Conservation (phyloP, 1,139 yeast species). For the Pichia sp. region DNA sequence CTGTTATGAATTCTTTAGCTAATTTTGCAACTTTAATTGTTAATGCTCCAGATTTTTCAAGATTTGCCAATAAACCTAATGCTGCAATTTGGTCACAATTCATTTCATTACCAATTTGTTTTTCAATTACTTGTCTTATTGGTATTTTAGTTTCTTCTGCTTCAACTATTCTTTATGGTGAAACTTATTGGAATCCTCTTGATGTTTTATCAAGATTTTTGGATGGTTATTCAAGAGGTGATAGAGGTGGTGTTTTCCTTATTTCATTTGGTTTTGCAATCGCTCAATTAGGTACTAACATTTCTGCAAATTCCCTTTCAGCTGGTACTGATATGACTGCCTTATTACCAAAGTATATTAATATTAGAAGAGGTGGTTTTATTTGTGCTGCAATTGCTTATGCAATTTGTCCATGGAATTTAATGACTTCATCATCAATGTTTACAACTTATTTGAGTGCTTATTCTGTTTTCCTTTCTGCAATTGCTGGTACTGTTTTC, state of each 20-base stretch:
- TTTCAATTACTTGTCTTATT: conserved; percentile 73
- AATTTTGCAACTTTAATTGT: conserved; percentile 82
- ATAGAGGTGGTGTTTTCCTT: conserved; percentile 83
- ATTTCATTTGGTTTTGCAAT: conserved; percentile 71
- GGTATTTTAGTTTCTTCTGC: conserved; percentile 87
- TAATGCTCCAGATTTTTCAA: conserved; percentile 85
- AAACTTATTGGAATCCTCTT: conserved; percentile 78
- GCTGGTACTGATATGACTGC: conserved; percentile 95
- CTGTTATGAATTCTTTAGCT: conserved; percentile 72
- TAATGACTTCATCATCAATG: conserved; percentile 63
- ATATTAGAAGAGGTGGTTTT: conserved; percentile 77
- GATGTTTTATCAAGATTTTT: conserved; percentile 66
- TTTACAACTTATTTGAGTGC: conserved; percentile 83
- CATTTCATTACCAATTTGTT: conserved; percentile 66
- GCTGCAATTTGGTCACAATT: conserved; percentile 50
- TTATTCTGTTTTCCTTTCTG: conserved; percentile 77
- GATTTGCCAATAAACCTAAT: conserved; percentile 58
- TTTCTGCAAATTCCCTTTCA: conserved; percentile 81
- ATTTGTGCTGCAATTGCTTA: conserved; percentile 75
- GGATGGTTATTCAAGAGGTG: conserved; percentile 53
- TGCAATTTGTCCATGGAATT: conserved; percentile 84
- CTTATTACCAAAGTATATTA: conserved; percentile 66
- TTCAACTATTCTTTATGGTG: conserved; percentile 62
- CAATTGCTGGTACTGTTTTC: conserved; percentile 79
- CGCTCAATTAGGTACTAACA: conserved; percentile 86